Conservation (phyloP, 1,284 basidiomycete genomes). For the Trametes polyzona region DNA sequence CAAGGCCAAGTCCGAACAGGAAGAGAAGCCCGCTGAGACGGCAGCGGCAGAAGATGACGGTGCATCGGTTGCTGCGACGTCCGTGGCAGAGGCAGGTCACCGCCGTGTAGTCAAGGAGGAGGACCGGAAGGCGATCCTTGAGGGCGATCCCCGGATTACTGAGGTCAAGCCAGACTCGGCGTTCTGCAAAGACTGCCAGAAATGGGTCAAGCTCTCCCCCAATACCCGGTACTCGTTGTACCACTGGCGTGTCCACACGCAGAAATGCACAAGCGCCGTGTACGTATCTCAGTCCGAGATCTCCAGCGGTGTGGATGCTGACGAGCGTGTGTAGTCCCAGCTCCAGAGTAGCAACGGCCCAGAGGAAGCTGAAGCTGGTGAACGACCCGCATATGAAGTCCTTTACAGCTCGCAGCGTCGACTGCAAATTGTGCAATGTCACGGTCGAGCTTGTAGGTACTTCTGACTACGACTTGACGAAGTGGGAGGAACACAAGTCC, state of each 20-base stretch:
- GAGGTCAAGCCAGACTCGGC: slow-evolving; percentile 54
- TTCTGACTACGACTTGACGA: slow-evolving; percentile 56
- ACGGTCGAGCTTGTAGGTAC: slow-evolving; percentile 48
- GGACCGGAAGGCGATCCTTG: slow-evolving; percentile 54
- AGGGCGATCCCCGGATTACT: slow-evolving; percentile 53
- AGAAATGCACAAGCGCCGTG: slow-evolving; percentile 46
- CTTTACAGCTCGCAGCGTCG: slow-evolving; percentile 47
- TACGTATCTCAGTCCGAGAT: slow-evolving; percentile 31
- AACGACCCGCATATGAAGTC: slow-evolving; percentile 61
- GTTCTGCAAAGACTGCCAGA: slow-evolving; percentile 60
- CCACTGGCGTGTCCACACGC: slow-evolving; percentile 59
- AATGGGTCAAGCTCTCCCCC: slow-evolving; percentile 58
- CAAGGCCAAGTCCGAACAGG: slow-evolving; percentile 26
- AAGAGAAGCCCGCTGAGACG: slow-evolving; percentile 28
- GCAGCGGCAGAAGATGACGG: slow-evolving; percentile 32
- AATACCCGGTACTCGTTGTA: slow-evolving; percentile 43
- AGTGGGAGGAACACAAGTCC: slow-evolving; percentile 63
- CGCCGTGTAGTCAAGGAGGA: slow-evolving; percentile 39
- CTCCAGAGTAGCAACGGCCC: slow-evolving; percentile 58
- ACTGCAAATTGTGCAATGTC: slow-evolving; percentile 53
- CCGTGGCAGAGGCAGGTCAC: slow-evolving; percentile 19
- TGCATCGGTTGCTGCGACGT: slow-evolving; percentile 25
- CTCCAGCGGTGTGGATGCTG: neutral
- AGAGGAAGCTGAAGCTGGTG: slow-evolving; percentile 59
- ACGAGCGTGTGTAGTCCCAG: slow-evolving; percentile 44